A percentile compares a stretch with the other conserved stretches of the same genome.
Evolutionary conservation across 140 eudicot species (phyloP).

Genomic region (Anethum foeniculum): DNA sequence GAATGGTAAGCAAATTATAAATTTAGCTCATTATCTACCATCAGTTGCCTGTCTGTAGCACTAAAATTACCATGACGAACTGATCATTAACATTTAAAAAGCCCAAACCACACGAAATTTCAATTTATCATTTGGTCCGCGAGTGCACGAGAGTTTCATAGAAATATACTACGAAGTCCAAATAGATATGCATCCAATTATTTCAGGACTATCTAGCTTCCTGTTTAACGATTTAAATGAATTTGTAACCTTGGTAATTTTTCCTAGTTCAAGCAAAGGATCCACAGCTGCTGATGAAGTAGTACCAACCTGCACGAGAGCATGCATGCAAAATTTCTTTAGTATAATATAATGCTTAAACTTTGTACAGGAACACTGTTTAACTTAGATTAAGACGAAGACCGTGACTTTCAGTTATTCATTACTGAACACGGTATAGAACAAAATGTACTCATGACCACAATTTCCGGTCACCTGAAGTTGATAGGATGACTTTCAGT

Average conservation of each 20-base stretch:
- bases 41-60: not conserved
- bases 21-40: not conserved
- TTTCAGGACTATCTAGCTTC: too few species aligned
- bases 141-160: not conserved
- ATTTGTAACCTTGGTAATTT: slow-evolving; percentile 56
- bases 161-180: not conserved
- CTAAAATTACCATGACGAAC: not conserved
- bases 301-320: slow-evolving; percentile 63
- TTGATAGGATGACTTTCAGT: not conserved
- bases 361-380: not conserved
- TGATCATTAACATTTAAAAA: not conserved
- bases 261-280: slow-evolving; percentile 75
- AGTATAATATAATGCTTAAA: not conserved
- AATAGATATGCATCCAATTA: not conserved
- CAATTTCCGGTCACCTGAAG: not conserved
- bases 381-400: not conserved
- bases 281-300: slow-evolving; percentile 97
- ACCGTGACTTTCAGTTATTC: not conserved
- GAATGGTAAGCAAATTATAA: not conserved
- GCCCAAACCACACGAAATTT: not conserved
- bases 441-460: not conserved
- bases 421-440: not conserved
- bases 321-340: not conserved
- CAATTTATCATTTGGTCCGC: not conserved
- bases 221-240: not conserved